Conservation (phyloP, 1,284 basidiomycete genomes). For the Coniferiporia weirii region DNA sequence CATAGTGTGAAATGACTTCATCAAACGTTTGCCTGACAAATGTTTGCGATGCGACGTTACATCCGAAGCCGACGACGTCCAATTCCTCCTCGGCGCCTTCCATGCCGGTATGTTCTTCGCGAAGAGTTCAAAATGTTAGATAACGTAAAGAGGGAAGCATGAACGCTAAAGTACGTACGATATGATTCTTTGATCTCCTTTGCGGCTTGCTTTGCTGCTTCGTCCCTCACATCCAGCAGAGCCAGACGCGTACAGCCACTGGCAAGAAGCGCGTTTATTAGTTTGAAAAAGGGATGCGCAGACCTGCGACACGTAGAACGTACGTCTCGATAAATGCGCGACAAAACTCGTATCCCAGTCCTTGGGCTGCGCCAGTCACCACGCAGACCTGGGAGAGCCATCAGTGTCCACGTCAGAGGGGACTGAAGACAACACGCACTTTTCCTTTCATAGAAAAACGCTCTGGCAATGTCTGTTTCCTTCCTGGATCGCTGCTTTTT, state of each 20-base stretch:
- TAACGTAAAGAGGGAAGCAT: background rate
- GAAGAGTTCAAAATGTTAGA: conserved; percentile 12
- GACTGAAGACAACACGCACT: background rate
- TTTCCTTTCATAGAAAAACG: conserved; percentile 1
- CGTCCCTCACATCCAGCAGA: conserved; percentile 78
- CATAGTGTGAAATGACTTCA: conserved; percentile 65
- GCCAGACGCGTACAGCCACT: conserved; percentile 81
- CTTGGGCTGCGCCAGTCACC: conserved; percentile 89
- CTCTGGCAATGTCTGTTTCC: background rate
- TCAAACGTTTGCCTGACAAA: conserved; percentile 71
- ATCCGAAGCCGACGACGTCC: conserved; percentile 73
- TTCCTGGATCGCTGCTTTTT: background rate
- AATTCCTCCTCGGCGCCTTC: conserved; percentile 46
- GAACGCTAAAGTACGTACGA: conserved; percentile 31
- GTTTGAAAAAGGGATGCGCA: background rate
- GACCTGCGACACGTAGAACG: conserved; percentile 26
- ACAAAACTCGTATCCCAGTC: conserved; percentile 86
- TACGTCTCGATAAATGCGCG: conserved; percentile 84
- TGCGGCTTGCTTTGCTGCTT: conserved; percentile 69
- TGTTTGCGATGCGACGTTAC: conserved; percentile 84
- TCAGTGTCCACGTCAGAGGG: background rate
- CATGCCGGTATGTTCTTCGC: conserved; percentile 39
- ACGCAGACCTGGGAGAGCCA: conserved; percentile 59
- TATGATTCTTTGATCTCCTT: conserved; percentile 61
- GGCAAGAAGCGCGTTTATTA: conserved; percentile 1